Percentiles rank a stretch among this genome's conserved stretches.
Evolutionary conservation across 768 basidiomycete species (phyloP).

Genomic region (Mycena filopes): DNA sequence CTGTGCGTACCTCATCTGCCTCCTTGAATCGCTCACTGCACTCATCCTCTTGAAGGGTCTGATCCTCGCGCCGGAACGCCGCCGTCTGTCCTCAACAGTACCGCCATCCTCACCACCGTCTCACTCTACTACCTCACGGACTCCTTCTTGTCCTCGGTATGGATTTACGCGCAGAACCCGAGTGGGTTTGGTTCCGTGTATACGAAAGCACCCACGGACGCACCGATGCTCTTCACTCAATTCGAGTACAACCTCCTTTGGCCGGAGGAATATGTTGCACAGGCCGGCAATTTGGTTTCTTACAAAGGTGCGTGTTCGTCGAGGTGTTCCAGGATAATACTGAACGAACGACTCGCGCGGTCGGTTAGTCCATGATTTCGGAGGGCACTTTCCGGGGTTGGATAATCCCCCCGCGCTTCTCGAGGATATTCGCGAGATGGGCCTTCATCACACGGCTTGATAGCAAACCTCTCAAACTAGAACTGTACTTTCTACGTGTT

Average conservation of each 20-base stretch:
- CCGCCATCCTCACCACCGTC: too few species aligned
- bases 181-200: not conserved
- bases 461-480: too few species aligned
- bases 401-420: conserved; percentile 24
- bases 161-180: too few species aligned
- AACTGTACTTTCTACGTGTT: too few species aligned
- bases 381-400: conserved; percentile 20
- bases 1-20: conserved; percentile 35
- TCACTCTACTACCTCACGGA: too few species aligned
- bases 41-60: too few species aligned
- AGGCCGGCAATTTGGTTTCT: conserved; percentile 1
- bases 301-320: conserved; percentile 19
- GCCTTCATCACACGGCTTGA: too few species aligned
- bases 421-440: conserved; percentile 22
- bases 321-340: too few species aligned
- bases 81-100: too few species aligned
- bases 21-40: not conserved
- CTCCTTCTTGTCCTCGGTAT: too few species aligned
- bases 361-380: conserved; percentile 9
- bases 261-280: conserved; percentile 8
- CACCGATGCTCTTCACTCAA: conserved; percentile 12
- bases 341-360: too few species aligned
- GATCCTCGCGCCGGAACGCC: too few species aligned
- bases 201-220: conserved; percentile 11
- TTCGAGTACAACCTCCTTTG: conserved; percentile 13